A percentile compares a stretch with the other conserved stretches of the same genome.
Conservation (phyloP, 2,329 filamentous ascomycete genomes). For the Onygenales sp. region DNA sequence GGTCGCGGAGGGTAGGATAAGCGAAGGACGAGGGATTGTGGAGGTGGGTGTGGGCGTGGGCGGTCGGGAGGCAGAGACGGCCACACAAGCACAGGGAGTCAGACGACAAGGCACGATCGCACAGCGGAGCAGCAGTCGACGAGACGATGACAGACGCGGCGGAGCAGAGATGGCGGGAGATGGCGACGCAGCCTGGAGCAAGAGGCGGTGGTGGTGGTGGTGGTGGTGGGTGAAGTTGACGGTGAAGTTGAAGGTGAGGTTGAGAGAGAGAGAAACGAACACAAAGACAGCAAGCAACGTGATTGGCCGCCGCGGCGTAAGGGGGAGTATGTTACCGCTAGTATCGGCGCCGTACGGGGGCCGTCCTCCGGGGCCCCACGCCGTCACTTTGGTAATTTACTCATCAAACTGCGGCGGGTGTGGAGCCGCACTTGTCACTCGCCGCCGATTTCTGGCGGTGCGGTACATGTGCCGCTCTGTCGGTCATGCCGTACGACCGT, state of each 20-base stretch:
- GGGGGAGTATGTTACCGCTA: background rate
- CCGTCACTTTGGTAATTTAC: conserved; percentile 2
- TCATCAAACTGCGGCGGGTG: background rate
- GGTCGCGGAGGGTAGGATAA: background rate
- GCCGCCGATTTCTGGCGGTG: background rate
- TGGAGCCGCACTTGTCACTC: background rate
- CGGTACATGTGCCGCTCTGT: background rate
- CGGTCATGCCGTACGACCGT: too few species aligned
- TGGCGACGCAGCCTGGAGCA: conserved; percentile 8
- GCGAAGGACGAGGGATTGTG: background rate
- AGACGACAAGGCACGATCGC: conserved; percentile 1
- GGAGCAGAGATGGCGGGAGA: conserved; percentile 9
- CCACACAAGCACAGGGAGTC: conserved; percentile 11
- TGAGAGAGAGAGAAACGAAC: background rate
- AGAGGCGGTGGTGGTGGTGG: conserved; percentile 15
- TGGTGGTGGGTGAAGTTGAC: conserved; percentile 4
- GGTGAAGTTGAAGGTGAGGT: background rate
- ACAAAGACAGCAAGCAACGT: background rate
- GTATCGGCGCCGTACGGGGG: background rate
- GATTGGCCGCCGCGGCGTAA: background rate
- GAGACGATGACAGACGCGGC: background rate
- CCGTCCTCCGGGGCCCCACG: too few species aligned
- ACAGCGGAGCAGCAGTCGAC: too few species aligned
- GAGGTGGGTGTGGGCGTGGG: background rate
- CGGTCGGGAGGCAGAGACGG: conserved; percentile 1